Conservation (phyloP, 208 protist species). For the Trypanosoma rangeli region DNA sequence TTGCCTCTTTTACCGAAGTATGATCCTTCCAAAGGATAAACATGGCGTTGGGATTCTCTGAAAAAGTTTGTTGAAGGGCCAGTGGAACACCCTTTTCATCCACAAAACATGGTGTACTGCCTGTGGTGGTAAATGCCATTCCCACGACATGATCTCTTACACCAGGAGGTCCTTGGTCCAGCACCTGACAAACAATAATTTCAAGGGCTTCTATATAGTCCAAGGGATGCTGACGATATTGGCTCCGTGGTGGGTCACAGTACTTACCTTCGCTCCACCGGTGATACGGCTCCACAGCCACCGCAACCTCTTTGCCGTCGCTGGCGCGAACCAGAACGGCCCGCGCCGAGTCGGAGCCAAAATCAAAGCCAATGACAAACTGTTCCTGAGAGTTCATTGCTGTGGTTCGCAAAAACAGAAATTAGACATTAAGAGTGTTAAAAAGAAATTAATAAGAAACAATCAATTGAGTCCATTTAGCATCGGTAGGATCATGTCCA, state of each 20-base stretch:
- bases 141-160: constrained; percentile 39
- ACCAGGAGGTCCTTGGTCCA: background rate
- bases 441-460: background rate
- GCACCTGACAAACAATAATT: constrained; percentile 34
- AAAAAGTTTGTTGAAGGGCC: constrained; percentile 32
- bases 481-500: background rate
- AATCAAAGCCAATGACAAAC: constrained; percentile 56
- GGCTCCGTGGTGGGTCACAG: constrained; percentile 38
- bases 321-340: constrained; percentile 43
- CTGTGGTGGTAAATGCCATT: constrained; percentile 46
- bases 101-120: constrained; percentile 55
- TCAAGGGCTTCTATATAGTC: constrained; percentile 56
- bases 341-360: constrained; percentile 49
- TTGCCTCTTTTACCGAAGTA: constrained; percentile 48
- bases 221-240: constrained; percentile 58
- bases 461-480: background rate
- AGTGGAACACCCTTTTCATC: constrained; percentile 43
- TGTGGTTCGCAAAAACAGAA: background rate
- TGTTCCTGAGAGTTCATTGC: constrained; percentile 19
- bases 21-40: constrained; percentile 74
- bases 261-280: constrained; percentile 38
- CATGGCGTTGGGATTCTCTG: constrained; percentile 59
- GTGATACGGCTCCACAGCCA: constrained; percentile 39
- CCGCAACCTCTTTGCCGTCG: constrained; percentile 44
- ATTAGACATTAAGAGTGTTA: background rate